Evolutionary conservation across 2,329 filamentous ascomycete genomes (phyloP).

Genomic region (Aspergillus costaricaensis): DNA sequence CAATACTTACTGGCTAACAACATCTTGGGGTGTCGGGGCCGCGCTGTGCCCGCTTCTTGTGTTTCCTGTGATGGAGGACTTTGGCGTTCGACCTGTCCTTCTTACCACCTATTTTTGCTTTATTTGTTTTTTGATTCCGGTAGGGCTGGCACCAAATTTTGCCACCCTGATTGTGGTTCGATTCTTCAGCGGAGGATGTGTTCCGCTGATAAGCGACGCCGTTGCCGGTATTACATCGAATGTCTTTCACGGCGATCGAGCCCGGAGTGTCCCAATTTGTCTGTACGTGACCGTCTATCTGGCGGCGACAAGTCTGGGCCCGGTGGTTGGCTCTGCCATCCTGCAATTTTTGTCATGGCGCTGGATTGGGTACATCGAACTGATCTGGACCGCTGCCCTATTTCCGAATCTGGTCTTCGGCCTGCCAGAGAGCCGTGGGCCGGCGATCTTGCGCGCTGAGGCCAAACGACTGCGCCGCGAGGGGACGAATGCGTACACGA

Average conservation of each 20-base stretch:
- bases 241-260: conserved; percentile 32
- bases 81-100: conserved; percentile 46
- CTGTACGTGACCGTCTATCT: conserved; percentile 46
- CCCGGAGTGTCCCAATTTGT: conserved; percentile 43
- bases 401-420: conserved; percentile 43
- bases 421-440: conserved; percentile 43
- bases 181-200: conserved; percentile 46
- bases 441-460: conserved; percentile 41
- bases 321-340: conserved; percentile 45
- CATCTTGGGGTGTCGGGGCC: conserved; percentile 36
- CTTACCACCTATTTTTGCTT: conserved; percentile 40
- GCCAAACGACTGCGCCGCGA: conserved; percentile 38
- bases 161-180: conserved; percentile 46
- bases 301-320: conserved; percentile 45
- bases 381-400: conserved; percentile 39
- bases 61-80: conserved; percentile 41
- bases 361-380: conserved; percentile 47
- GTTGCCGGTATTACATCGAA: conserved; percentile 33
- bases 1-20: conserved; percentile 36
- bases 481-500: conserved; percentile 26
- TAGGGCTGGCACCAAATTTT: conserved; percentile 47
- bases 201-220: conserved; percentile 43
- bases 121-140: conserved; percentile 45
- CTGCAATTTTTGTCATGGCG: conserved; percentile 24
- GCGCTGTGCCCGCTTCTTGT: conserved; percentile 32